Conservation (phyloP, 805 yeast genomes). For the Candida railenensis region DNA sequence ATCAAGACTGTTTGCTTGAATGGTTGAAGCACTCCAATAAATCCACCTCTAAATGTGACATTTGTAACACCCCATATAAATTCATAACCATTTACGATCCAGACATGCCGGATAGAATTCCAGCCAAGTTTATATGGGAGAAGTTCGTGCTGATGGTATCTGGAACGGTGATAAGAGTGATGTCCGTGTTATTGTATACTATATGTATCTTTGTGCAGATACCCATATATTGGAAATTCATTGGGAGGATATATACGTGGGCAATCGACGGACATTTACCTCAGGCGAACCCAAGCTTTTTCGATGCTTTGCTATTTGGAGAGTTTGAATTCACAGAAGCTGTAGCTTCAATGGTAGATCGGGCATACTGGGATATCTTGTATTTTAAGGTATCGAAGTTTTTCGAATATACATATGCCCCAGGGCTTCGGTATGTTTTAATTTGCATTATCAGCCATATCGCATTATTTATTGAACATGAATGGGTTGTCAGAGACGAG, state of each 20-base stretch:
- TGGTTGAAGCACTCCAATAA: slow-evolving; percentile 78
- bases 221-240: slow-evolving; percentile 58
- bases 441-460: slow-evolving; percentile 41
- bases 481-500: slow-evolving; percentile 69
- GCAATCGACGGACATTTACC: slow-evolving; percentile 55
- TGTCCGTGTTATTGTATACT: slow-evolving; percentile 32
- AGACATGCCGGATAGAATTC: slow-evolving; percentile 64
- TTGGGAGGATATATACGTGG: slow-evolving; percentile 55
- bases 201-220: slow-evolving; percentile 49
- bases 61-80: slow-evolving; percentile 74
- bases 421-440: slow-evolving; percentile 39
- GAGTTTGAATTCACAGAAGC: background rate
- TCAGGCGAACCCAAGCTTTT: slow-evolving; percentile 23
- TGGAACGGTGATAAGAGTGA: slow-evolving; percentile 13
- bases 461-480: slow-evolving; percentile 58
- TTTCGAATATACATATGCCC: slow-evolving; percentile 31
- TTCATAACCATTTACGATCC: slow-evolving; percentile 66
- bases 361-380: slow-evolving; percentile 13
- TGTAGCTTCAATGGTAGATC: background rate
- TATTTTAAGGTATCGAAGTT: slow-evolving; percentile 15
- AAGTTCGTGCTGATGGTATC: slow-evolving; percentile 28
- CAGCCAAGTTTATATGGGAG: slow-evolving; percentile 46
- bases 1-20: slow-evolving; percentile 84
- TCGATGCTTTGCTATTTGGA: slow-evolving; percentile 41
- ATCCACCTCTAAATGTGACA: slow-evolving; percentile 70